These are phyloP conservation scores for Perkinsus chesapeaki DNA, from an alignment of 169 alveolate genomes.

Conservation along the genomic window DNA sequence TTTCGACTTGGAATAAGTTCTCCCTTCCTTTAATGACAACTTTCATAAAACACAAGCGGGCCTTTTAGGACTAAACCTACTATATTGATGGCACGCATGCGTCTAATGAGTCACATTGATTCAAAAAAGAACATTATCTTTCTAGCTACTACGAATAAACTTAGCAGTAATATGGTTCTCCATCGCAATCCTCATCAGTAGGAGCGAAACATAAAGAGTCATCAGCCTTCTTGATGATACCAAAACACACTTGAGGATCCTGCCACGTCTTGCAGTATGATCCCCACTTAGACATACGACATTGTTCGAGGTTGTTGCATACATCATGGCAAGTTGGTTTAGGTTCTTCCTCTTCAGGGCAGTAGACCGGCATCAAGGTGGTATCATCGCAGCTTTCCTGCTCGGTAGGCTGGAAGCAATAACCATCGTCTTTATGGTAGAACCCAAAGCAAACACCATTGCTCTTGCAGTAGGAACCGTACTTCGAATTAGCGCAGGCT, in stretches of 20 bases:
- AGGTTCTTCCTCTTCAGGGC: neutral
- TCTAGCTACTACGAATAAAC: neutral
- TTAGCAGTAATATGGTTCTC: neutral
- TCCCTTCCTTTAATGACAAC: no score
- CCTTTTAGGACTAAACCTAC: neutral
- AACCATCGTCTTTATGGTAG: neutral
- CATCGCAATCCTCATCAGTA: neutral
- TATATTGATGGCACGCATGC: neutral
- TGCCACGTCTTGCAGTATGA: neutral
- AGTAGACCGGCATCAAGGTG: neutral
- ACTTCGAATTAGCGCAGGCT: neutral
- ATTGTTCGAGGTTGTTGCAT: neutral
- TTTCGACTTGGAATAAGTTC: no score
- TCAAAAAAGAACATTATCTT: neutral
- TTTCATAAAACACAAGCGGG: no score
- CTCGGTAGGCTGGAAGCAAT: neutral
- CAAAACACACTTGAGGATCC: neutral
- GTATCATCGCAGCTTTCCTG: neutral
- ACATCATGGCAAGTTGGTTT: neutral
- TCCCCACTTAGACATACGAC: neutral
- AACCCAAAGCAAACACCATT: neutral
- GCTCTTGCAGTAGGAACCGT: neutral
- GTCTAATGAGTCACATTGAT: neutral
- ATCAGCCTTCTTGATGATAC: neutral
- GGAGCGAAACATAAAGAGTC: neutral